These are phyloP conservation scores for Kazachstania bromeliacearum DNA, from an alignment of 805 yeast species.

Conservation along the genomic window DNA sequence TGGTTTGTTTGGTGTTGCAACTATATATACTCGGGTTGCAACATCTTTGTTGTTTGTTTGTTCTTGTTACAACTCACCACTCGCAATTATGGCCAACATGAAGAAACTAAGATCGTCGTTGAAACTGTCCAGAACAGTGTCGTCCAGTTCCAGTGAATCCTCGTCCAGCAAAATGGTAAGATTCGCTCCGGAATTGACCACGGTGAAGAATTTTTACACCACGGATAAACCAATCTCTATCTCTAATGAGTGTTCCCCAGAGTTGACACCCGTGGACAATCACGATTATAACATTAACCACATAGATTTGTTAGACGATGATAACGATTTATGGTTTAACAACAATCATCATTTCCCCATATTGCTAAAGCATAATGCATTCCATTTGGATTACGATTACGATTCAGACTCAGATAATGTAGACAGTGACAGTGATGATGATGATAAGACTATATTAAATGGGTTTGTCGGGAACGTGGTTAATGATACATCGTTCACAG, in stretches of 20 bases:
- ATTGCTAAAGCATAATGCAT: conserved; percentile 2
- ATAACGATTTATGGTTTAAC: conserved; percentile 1
- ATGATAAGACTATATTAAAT: background rate
- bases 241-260: conserved; percentile 41
- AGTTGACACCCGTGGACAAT: conserved; percentile 9
- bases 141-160: conserved; percentile 12
- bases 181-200: conserved; percentile 52
- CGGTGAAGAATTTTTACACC: conserved; percentile 55
- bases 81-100: too few species aligned
- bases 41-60: too few species aligned
- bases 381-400: conserved; percentile 15
- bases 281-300: background rate
- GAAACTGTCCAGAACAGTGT: conserved; percentile 11
- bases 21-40: too few species aligned
- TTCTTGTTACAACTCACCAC: too few species aligned
- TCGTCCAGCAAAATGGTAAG: conserved; percentile 46
- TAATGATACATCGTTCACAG: background rate
- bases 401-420: conserved; percentile 14
- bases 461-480: background rate
- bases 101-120: conserved; percentile 19
- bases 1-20: too few species aligned
- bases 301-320: background rate
- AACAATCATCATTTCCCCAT: background rate
- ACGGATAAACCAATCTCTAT: conserved; percentile 53
- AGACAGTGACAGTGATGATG: background rate